Conservation (phyloP, 2,329 filamentous ascomycete genomes). For the Exophiala calicioides region DNA sequence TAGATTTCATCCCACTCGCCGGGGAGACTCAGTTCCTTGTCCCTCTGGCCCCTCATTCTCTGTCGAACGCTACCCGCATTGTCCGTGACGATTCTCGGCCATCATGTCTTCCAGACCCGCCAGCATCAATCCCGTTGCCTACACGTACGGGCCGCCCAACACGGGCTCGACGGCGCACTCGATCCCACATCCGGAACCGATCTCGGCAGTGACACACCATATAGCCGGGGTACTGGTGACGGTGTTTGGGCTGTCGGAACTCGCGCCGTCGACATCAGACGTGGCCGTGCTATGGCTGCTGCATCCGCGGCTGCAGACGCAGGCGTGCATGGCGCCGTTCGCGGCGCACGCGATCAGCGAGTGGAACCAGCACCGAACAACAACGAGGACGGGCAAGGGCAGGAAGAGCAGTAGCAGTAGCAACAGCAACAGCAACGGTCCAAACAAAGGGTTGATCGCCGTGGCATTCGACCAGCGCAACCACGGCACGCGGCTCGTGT, state of each 20-base stretch:
- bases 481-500: constrained; percentile 74
- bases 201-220: constrained; percentile 53
- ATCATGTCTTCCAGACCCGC: constrained; percentile 16
- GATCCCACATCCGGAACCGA: constrained; percentile 27
- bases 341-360: constrained; percentile 68
- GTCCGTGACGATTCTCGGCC: neutral
- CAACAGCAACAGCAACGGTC: constrained; percentile 34
- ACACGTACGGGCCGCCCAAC: constrained; percentile 27
- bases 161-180: constrained; percentile 28
- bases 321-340: constrained; percentile 73
- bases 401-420: too few species aligned
- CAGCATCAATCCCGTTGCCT: constrained; percentile 28
- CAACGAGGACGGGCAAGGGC: too few species aligned
- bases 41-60: too few species aligned
- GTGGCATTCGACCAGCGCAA: constrained; percentile 91
- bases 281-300: constrained; percentile 89
- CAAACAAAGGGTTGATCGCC: constrained; percentile 67
- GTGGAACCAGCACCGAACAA: constrained; percentile 56
- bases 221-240: constrained; percentile 79
- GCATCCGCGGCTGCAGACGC: constrained; percentile 72
- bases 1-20: too few species aligned
- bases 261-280: constrained; percentile 55
- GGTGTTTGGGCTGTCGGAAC: constrained; percentile 77
- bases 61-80: too few species aligned
- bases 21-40: too few species aligned